These are phyloP conservation scores for Pseudocercospora fuligena DNA, from an alignment of 2,329 filamentous ascomycete species.

Conservation along the genomic window DNA sequence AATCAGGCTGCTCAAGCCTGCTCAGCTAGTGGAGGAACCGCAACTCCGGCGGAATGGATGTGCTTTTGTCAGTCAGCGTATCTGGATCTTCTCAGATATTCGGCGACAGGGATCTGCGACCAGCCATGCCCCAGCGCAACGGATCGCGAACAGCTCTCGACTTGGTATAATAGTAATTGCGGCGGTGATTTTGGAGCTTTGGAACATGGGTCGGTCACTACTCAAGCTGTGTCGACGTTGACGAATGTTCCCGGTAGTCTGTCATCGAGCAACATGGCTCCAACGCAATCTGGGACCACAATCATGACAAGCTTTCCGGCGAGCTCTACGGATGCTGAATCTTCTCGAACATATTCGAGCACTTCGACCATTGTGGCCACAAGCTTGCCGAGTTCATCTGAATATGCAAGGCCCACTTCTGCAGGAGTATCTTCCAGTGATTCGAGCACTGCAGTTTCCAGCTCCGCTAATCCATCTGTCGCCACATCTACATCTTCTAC, in stretches of 20 bases:
- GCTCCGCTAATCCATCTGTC: neutral
- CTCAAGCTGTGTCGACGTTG: neutral
- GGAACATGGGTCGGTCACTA: neutral
- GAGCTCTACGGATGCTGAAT: neutral
- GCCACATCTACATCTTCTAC: neutral
- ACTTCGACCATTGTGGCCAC: neutral
- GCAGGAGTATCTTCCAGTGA: neutral
- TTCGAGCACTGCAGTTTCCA: neutral
- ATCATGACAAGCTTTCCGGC: neutral
- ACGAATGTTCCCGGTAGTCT: neutral
- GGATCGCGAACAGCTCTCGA: neutral
- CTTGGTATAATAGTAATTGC: neutral
- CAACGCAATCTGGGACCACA: no score
- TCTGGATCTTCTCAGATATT: constrained; percentile 63
- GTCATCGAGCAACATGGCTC: no score
- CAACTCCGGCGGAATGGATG: constrained; percentile 59
- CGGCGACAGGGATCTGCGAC: constrained; percentile 60
- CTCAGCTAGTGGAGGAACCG: constrained; percentile 51
- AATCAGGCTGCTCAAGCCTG: constrained; percentile 72
- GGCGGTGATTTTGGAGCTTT: neutral
- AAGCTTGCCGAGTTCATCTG: neutral
- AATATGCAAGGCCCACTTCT: no score
- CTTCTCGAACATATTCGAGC: neutral
- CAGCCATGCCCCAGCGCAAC: constrained; percentile 44
- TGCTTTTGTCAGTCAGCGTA: constrained; percentile 74